Evolutionary conservation across 202 grass and related monocot genomes (phyloP).

Genomic region (Brachypodium distachyon): DNA sequence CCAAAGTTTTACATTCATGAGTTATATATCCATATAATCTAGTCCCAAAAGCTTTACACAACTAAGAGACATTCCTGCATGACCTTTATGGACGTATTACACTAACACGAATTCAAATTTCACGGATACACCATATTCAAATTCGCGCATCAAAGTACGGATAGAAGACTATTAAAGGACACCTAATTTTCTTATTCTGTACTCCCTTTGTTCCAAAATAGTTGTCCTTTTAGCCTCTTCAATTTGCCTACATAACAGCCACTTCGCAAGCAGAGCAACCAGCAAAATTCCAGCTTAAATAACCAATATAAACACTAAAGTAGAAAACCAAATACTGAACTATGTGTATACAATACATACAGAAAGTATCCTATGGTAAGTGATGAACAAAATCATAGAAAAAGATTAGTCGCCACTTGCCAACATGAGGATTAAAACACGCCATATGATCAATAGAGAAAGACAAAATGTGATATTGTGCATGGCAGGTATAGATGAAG

Average conservation of each 20-base stretch:
- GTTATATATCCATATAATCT: not conserved
- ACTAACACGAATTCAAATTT: not conserved
- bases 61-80: not conserved
- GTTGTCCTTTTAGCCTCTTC: too few relatives aligned
- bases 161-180: not conserved
- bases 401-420: not conserved
- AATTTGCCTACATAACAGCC: not conserved
- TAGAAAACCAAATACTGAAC: not conserved
- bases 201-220: too few relatives aligned
- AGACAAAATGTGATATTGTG: not conserved
- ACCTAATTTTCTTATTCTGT: not conserved
- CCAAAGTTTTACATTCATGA: not conserved
- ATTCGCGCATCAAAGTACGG: not conserved
- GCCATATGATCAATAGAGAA: not conserved
- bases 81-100: not conserved
- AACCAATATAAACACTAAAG: not conserved
- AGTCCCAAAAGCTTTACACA: not conserved
- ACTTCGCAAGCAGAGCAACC: not conserved
- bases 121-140: constrained; percentile 6
- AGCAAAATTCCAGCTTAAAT: not conserved
- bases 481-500: not conserved
- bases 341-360: not conserved
- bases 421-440: constrained; percentile 2
- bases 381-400: not conserved
- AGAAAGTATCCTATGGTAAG: not conserved